Base-by-base conservation (phyloP, 192 early-diverging fungal species). In the Rhizophagus clarus region DNA sequence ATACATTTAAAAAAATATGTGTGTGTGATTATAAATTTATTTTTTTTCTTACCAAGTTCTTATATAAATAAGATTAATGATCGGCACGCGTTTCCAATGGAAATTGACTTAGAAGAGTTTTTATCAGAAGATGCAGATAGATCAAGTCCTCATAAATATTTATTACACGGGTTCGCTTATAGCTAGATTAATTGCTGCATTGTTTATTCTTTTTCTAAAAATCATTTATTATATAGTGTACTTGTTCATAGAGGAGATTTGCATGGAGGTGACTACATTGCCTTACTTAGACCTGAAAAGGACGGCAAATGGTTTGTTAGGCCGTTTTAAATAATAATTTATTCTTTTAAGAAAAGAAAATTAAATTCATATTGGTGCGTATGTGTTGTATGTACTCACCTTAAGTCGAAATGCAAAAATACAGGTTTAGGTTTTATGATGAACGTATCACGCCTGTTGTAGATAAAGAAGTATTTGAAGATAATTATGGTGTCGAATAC, bases 211-310 rank as follows among this genome's bases (percentile, higher is more conserved):
- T 20, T n/a, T 10, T 22, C 2, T 29, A 71, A 47, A 15, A 45
- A n/a, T 12, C 34, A n/a, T 40, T 70, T 37, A 26, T 31, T 69
- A 15, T 81, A 31, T 79, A 92, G 95, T 71, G 98, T 99, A 0
- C 87, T 99, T 71, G 97, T 98, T 22, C 98, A 99, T 81, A 95
- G 93, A 80, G 98, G 98, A 66, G 96, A 97, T 82, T 79, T 97
- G 56, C 90, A 94, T 81, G 95, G 95, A 49, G 98, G 98, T 3
- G 96, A 98, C 84, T 99, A 98, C 81, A 95, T 93, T 87, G 96
- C 96, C 7, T 87, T 99, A 78, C 77, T 99, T 29, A 91, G 92
- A 26, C 96, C 98, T 14, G 88, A 89, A 61, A 88, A 89, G 51
- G 89, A 94, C 31, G 92, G 92, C 34, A 90, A 90, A 61, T 98